These are phyloP conservation scores for Pistacia vera DNA, from an alignment of 345 rosid genomes.

Conservation along the genomic window DNA sequence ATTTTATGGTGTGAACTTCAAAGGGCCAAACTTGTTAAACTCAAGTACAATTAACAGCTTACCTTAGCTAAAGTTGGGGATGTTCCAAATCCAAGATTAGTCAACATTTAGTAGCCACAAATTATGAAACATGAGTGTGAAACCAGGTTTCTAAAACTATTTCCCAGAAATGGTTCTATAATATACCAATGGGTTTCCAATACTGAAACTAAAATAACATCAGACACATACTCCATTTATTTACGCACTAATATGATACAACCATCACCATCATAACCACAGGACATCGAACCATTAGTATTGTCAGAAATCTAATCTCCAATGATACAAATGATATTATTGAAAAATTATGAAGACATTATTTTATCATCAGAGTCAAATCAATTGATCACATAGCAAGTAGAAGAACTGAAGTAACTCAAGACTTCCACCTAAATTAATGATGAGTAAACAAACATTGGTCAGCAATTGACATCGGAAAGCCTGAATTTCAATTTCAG, in stretches of 20 bases:
- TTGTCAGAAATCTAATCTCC: background rate
- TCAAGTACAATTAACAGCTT: background rate
- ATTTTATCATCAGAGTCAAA: slow-evolving; percentile 2
- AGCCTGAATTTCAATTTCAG: slow-evolving; percentile 23
- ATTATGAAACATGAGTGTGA: background rate
- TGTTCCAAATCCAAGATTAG: background rate
- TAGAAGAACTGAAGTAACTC: slow-evolving; percentile 12
- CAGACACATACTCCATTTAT: background rate
- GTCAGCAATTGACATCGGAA: slow-evolving; percentile 22
- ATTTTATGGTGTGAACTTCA: too few species aligned
- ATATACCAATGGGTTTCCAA: background rate
- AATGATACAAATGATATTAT: slow-evolving; percentile 9
- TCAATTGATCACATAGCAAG: slow-evolving; percentile 11
- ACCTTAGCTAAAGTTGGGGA: background rate
- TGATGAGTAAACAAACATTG: slow-evolving; percentile 13
- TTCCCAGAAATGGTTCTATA: background rate
- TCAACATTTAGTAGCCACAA: background rate
- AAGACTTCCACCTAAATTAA: slow-evolving; percentile 7
- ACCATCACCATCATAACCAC: slow-evolving; percentile 3
- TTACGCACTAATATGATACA: slow-evolving; percentile 4
- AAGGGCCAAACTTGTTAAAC: slow-evolving; percentile 6
- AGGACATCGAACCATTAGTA: background rate
- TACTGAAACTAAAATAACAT: background rate
- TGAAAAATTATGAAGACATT: slow-evolving; percentile 9
- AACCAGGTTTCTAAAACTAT: background rate